These are phyloP conservation scores for Coemansia sp. DNA, from an alignment of 192 early-diverging fungal species.

Conservation along the genomic window DNA sequence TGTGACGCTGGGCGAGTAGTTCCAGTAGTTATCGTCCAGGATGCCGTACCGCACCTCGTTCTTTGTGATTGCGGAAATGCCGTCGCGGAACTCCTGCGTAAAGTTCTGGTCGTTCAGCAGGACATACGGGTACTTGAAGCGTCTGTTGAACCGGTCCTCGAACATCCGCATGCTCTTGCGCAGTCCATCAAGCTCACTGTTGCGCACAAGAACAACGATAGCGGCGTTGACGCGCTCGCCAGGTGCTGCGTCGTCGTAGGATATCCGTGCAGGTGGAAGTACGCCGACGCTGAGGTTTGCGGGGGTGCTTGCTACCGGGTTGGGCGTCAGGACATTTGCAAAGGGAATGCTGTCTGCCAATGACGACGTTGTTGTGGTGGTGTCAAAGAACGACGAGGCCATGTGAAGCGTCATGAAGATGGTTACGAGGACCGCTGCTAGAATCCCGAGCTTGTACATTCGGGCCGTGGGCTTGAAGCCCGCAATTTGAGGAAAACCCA, in stretches of 20 bases:
- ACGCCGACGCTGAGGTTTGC: slow-evolving; percentile 12
- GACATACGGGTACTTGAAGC: slow-evolving; percentile 76
- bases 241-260: slow-evolving; percentile 36
- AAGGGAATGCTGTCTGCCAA: slow-evolving; percentile 8
- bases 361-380: slow-evolving; percentile 8
- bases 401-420: slow-evolving; percentile 38
- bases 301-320: neutral
- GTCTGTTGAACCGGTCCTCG: slow-evolving; percentile 69
- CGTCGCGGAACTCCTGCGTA: slow-evolving; percentile 65
- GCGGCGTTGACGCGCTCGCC: slow-evolving; percentile 58
- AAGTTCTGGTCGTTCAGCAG: slow-evolving; percentile 77
- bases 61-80: slow-evolving; percentile 45
- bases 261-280: slow-evolving; percentile 27
- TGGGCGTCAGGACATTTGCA: slow-evolving; percentile 17
- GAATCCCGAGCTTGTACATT: slow-evolving; percentile 38
- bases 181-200: slow-evolving; percentile 66
- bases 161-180: slow-evolving; percentile 60
- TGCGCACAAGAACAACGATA: slow-evolving; percentile 65
- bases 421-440: slow-evolving; percentile 18
- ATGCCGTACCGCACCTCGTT: slow-evolving; percentile 48
- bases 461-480: slow-evolving; percentile 49
- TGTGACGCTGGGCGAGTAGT: slow-evolving; percentile 46
- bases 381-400: slow-evolving; percentile 16
- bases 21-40: slow-evolving; percentile 43
- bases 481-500: slow-evolving; percentile 32